These are phyloP conservation scores for Strobilomyces confusus DNA, from an alignment of 768 basidiomycete genomes.

Conservation along the genomic window DNA sequence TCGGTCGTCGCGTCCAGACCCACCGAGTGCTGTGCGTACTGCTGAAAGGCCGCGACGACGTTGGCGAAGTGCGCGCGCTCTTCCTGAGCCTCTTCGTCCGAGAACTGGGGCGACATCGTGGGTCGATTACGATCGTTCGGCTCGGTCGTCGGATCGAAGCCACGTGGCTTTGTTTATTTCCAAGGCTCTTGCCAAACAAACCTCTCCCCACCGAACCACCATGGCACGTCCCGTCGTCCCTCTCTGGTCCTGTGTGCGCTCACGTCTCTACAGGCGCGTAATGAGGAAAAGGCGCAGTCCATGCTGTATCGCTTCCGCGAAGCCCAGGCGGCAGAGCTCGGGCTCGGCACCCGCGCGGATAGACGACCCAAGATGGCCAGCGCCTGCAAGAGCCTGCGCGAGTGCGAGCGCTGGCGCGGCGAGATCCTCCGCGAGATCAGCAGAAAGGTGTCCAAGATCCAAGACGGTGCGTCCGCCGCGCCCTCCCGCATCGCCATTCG, in stretches of 20 bases:
- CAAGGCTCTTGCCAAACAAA: conserved; percentile 26
- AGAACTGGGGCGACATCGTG: conserved; percentile 26
- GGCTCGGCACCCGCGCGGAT: conserved; percentile 79
- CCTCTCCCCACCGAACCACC: too few species aligned
- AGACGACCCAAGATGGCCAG: conserved; percentile 91
- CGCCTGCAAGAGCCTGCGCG: conserved; percentile 84
- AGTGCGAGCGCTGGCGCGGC: conserved; percentile 94
- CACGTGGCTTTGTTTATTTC: conserved; percentile 26
- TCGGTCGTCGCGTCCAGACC: too few species aligned
- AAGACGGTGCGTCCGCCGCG: conserved; percentile 65
- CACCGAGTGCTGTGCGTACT: conserved; percentile 69
- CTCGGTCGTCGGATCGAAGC: not conserved
- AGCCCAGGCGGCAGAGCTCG: conserved; percentile 93
- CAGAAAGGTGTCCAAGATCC: conserved; percentile 96
- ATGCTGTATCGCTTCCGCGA: conserved; percentile 96
- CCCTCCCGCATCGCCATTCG: not conserved
- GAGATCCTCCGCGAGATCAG: conserved; percentile 94
- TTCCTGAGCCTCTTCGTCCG: conserved; percentile 38
- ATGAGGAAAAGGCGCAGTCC: conserved; percentile 97
- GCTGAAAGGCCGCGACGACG: conserved; percentile 69
- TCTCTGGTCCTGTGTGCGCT: not conserved
- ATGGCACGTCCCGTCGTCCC: conserved; percentile 13
- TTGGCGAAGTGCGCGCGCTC: conserved; percentile 73
- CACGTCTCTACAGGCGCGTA: conserved; percentile 64
- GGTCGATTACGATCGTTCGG: not conserved